phyloP scores from a whole-genome alignment of 2,329 filamentous ascomycete genomes.

The Pseudogymnoascus sp. region DNA sequence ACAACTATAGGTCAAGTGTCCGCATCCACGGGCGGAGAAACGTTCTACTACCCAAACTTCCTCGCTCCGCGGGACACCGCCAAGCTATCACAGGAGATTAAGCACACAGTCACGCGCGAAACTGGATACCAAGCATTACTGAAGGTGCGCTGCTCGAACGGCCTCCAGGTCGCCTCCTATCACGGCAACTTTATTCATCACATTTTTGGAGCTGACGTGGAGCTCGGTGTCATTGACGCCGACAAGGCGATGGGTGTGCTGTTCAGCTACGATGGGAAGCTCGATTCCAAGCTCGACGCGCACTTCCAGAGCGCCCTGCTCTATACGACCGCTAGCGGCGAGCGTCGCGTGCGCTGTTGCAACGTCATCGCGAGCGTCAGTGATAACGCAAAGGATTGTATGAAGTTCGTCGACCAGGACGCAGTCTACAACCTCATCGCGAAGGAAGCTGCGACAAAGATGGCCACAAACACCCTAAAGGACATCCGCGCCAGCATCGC shows the following conservation, averaged over 20 bases:
- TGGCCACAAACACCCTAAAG: slow-evolving; percentile 66
- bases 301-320: slow-evolving; percentile 94
- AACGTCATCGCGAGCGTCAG: slow-evolving; percentile 91
- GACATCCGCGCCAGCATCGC: slow-evolving; percentile 76
- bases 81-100: slow-evolving; percentile 76
- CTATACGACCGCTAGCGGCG: slow-evolving; percentile 84
- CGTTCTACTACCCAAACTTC: slow-evolving; percentile 96
- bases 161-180: slow-evolving; percentile 86
- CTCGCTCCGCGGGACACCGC: slow-evolving; percentile 75
- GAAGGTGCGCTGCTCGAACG: slow-evolving; percentile 97
- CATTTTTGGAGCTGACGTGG: slow-evolving; percentile 87
- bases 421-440: slow-evolving; percentile 81
- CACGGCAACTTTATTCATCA: slow-evolving; percentile 96
- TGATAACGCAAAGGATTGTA: slow-evolving; percentile 70
- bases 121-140: slow-evolving; percentile 93
- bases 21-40: slow-evolving; percentile 85
- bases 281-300: slow-evolving; percentile 92
- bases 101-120: slow-evolving; percentile 77
- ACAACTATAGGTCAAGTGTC: slow-evolving; percentile 61
- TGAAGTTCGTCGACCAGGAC: slow-evolving; percentile 95
- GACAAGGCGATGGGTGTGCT: slow-evolving; percentile 89
- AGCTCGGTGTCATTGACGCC: slow-evolving; percentile 84
- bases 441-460: slow-evolving; percentile 86
- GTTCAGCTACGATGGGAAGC: slow-evolving; percentile 92
- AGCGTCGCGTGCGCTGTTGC: slow-evolving; percentile 83